Base-by-base conservation (phyloP, 2,329 filamentous ascomycete species). In the Ramichloridium luteum region DNA sequence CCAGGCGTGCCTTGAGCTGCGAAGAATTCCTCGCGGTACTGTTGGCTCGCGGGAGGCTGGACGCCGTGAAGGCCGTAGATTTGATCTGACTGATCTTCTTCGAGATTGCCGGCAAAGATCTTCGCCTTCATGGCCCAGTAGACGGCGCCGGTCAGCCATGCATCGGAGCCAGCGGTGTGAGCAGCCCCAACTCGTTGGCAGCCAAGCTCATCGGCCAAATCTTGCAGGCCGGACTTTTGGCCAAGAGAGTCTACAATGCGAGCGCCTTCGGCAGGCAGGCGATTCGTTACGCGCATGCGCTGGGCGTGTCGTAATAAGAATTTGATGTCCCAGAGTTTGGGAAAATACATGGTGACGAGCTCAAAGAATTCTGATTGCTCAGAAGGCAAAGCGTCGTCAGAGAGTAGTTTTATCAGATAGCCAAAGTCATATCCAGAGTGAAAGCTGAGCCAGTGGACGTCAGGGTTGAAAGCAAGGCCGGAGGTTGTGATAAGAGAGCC, bases 341-440 rank as follows among this genome's bases (percentile, higher is more conserved):
- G 90, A 56, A 98, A 98, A 66, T 88, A 96, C 28, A 83, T 78
- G 53, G 82, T 82, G 59, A 96, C 83, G 28, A 88, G 72, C 49
- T 78, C 73, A 53, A 92, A 81, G 56, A 96, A 98, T 41, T 90
- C 78, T 30, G 77, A 71, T 55, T 96, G 90, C 45, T 93, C 84
- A 46, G 85, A 81, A 1, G 90, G 90, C 5, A 98, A 67, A 27
- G 79, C 74, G 44, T 77, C 72, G 59, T 81, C 81, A 35, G 82
- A 78, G 55, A 98, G 77, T 36, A 94, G 76, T 61, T 98, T 98
- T 51, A 92, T 86, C 28, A 98, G 67, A 52, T 96, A 96, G 29
- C 86, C 90, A 59, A 98, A 96, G 62, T 98, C 90, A 59, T 98
- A 98, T 38, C 88, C 90, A 16, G 84, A 90, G 57, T 98, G 90